Evolutionary conservation across 2,329 filamentous ascomycete species (phyloP).

Genomic region (Endoconidiophora laricicola): DNA sequence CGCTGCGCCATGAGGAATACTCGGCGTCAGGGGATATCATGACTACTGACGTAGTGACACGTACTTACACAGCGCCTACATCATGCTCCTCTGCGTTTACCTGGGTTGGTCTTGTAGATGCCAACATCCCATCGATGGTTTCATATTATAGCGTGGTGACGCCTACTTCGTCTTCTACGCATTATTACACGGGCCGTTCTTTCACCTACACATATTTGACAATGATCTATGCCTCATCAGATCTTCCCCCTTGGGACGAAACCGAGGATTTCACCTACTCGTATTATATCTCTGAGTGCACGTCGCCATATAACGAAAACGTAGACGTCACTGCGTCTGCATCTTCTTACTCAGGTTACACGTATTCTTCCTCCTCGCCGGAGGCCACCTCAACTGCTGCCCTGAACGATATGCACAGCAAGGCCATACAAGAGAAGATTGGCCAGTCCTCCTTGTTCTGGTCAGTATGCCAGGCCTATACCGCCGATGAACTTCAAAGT

Average conservation of each 20-base stretch:
- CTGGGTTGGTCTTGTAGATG: background rate
- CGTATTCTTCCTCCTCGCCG: too few species aligned
- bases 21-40: too few species aligned
- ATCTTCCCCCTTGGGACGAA: background rate
- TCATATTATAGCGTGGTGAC: background rate
- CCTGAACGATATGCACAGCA: too few species aligned
- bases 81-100: background rate
- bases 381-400: too few species aligned
- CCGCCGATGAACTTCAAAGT: too few species aligned
- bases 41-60: too few species aligned
- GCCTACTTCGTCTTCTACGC: background rate
- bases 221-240: background rate
- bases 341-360: too few species aligned
- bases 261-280: background rate
- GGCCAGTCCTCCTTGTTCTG: too few species aligned
- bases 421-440: too few species aligned
- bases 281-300: background rate
- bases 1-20: too few species aligned
- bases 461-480: too few species aligned
- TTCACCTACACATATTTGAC: background rate
- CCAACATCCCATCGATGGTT: background rate
- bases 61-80: background rate
- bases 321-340: background rate
- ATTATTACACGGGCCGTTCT: background rate
- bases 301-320: background rate